Evolutionary conservation across 768 basidiomycete genomes (phyloP).

Genomic region (Russula foetens): DNA sequence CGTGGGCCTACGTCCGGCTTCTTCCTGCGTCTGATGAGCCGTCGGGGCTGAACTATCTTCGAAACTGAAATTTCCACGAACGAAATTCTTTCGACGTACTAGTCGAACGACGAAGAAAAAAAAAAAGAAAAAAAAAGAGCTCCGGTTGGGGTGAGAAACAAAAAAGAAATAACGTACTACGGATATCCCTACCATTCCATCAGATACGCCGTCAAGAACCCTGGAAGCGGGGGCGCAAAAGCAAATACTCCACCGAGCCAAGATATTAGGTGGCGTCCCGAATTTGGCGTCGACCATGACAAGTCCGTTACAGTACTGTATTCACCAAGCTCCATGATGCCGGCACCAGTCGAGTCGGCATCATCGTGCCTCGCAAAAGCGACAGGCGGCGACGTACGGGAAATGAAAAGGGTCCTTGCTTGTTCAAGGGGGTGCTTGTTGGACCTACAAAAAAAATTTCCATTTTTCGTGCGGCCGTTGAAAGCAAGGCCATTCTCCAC

Average conservation of each 20-base stretch:
- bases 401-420: background rate
- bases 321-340: background rate
- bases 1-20: background rate
- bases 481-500: too few relatives aligned
- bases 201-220: background rate
- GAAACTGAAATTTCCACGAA: background rate
- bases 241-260: background rate
- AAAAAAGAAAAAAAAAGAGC: background rate
- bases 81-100: background rate
- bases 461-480: background rate
- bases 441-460: background rate
- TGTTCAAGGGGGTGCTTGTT: background rate
- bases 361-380: background rate
- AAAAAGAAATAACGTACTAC: background rate
- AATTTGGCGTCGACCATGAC: background rate
- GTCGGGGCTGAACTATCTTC: background rate
- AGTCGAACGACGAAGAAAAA: background rate
- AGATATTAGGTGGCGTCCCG: constrained; percentile 1
- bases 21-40: background rate
- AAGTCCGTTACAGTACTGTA: too few relatives aligned
- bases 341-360: background rate
- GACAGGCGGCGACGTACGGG: background rate
- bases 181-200: background rate
- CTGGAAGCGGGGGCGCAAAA: background rate
- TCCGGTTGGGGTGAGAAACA: too few relatives aligned